phyloP scores from a whole-genome alignment of 495 filamentous ascomycete species.

The Penicillium cinerascens region DNA sequence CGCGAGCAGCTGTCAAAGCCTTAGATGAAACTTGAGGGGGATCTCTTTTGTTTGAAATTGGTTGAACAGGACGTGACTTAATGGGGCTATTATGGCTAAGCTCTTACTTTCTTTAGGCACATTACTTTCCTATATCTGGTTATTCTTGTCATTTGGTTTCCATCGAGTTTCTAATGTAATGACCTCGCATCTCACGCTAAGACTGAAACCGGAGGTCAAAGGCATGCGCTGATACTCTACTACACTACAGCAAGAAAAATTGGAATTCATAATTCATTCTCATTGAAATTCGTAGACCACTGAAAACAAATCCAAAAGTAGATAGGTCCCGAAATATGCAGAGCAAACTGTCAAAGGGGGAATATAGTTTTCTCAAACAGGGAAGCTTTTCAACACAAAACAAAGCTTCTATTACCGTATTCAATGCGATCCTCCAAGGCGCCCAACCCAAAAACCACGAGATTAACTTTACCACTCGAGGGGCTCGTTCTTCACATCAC shows the following conservation, averaged over 20 bases:
- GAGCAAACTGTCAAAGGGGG: slow-evolving; percentile 14
- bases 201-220: not conserved
- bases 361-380: slow-evolving; percentile 21
- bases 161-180: slow-evolving; percentile 12
- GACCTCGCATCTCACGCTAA: not conserved
- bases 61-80: not conserved
- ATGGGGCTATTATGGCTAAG: not conserved
- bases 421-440: slow-evolving; percentile 8
- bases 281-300: slow-evolving; percentile 23
- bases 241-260: not conserved
- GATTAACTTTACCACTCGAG: slow-evolving; percentile 73
- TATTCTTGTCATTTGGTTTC: not conserved
- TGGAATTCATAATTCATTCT: slow-evolving; percentile 28
- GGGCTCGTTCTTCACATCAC: slow-evolving; percentile 79
- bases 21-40: slow-evolving; percentile 12
- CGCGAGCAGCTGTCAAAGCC: slow-evolving; percentile 71
- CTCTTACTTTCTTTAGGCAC: not conserved
- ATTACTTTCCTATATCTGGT: not conserved
- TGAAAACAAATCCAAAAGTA: slow-evolving; percentile 7
- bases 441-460: slow-evolving; percentile 7
- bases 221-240: not conserved
- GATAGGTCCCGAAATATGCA: slow-evolving; percentile 8
- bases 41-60: not conserved
- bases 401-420: slow-evolving; percentile 7
- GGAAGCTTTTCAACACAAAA: slow-evolving; percentile 3